Percentiles rank a stretch among this genome's conserved stretches.
These are phyloP conservation scores for Telfairia occidentalis DNA, from an alignment of 331 rosid genomes.

Conservation along the genomic window DNA sequence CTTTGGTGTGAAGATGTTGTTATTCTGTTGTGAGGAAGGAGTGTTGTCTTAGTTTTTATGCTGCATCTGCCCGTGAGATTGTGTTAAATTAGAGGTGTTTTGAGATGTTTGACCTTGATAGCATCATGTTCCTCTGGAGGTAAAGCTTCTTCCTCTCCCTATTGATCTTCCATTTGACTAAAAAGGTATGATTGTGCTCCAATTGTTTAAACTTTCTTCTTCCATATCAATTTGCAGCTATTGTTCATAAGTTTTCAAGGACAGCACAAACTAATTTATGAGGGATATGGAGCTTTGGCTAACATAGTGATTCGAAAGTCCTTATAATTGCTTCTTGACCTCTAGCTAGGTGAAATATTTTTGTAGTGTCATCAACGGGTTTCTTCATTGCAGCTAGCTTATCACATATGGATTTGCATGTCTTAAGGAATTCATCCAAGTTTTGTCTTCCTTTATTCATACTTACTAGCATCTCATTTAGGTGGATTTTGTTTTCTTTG, in stretches of 20 bases:
- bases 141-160: no score
- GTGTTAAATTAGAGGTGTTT: no score
- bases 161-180: no score
- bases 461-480: background rate
- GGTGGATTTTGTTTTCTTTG: background rate
- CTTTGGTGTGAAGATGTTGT: no score
- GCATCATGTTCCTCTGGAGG: no score
- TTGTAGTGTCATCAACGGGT: background rate
- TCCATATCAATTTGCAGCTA: no score
- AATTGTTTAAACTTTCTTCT: no score
- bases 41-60: no score
- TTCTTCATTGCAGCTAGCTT: background rate
- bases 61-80: no score
- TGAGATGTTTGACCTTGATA: no score
- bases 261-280: background rate
- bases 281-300: background rate
- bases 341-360: background rate
- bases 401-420: background rate
- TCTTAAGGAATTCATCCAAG: background rate
- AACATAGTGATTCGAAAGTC: background rate
- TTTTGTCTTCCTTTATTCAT: background rate
- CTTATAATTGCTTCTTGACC: background rate
- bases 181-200: no score
- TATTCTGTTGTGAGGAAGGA: no score
- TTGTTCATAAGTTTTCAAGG: background rate